These are phyloP conservation scores for Fagus sylvatica DNA, from an alignment of 306 rosid genomes.

Conservation along the genomic window DNA sequence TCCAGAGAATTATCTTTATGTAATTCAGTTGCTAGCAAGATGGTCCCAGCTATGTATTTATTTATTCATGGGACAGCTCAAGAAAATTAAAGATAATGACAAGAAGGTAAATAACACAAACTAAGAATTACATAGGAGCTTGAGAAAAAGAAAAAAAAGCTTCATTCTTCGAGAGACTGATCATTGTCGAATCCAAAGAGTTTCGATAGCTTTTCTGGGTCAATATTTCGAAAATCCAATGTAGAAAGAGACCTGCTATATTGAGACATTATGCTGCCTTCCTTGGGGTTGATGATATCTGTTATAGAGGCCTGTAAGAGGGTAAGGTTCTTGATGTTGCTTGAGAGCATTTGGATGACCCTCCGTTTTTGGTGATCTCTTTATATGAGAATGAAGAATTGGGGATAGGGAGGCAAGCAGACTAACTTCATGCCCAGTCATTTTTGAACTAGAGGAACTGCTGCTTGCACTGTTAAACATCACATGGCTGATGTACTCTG, in stretches of 20 bases:
- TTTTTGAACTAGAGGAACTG: conserved; percentile 42
- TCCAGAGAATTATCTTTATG: background rate
- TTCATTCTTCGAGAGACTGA: conserved; percentile 11
- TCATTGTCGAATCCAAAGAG: conserved; percentile 31
- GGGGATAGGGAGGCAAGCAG: conserved; percentile 57
- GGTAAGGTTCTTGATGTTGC: conserved; percentile 54
- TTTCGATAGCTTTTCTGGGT: conserved; percentile 36
- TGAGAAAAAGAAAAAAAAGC: background rate
- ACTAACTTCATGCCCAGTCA: conserved; percentile 20
- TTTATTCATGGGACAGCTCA: conserved; percentile 28
- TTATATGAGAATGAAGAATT: conserved; percentile 32
- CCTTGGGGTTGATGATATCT: conserved; percentile 52
- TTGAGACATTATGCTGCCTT: conserved; percentile 42
- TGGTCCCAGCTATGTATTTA: conserved; percentile 16
- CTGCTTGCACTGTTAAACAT: conserved; percentile 41
- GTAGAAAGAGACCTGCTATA: conserved; percentile 55
- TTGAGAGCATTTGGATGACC: conserved; percentile 74
- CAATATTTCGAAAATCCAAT: conserved; percentile 47
- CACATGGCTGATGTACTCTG: conserved; percentile 32
- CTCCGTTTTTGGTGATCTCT: conserved; percentile 52
- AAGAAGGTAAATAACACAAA: background rate
- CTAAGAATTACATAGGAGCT: background rate
- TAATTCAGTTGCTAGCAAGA: background rate
- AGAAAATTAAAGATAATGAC: background rate
- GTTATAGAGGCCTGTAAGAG: conserved; percentile 63